phyloP scores from a whole-genome alignment of 192 early-diverging fungal species.

The Coemansia sp. region DNA sequence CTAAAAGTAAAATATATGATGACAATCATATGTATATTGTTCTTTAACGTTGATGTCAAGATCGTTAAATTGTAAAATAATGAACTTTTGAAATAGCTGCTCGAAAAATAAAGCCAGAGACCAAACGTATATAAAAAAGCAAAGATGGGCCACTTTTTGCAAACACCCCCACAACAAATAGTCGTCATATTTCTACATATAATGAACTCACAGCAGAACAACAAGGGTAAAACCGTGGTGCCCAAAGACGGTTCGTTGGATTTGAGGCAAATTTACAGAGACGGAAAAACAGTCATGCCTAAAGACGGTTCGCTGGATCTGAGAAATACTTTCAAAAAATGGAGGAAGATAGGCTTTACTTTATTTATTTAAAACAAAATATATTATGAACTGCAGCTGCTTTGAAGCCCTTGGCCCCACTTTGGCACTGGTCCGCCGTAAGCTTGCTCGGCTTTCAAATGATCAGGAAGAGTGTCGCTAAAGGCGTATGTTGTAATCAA shows the following conservation, averaged over 20 bases:
- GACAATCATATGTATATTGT: too few species aligned
- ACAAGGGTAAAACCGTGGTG: not conserved
- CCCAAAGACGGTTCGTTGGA: not conserved
- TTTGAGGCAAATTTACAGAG: not conserved
- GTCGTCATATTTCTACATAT: too few species aligned
- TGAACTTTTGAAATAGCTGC: too few species aligned
- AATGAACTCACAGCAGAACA: not conserved
- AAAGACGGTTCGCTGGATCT: not conserved
- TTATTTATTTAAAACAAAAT: not conserved
- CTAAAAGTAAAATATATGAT: too few species aligned
- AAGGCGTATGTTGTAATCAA: constrained; percentile 58
- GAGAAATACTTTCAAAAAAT: not conserved
- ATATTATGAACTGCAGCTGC: constrained; percentile 70
- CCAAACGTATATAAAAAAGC: too few species aligned
- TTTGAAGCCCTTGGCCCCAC: constrained; percentile 67
- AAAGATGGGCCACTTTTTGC: too few species aligned
- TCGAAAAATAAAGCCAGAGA: too few species aligned
- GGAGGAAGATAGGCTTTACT: not conserved
- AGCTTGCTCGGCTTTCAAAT: constrained; percentile 32
- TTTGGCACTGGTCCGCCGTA: constrained; percentile 58
- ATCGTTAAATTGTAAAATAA: too few species aligned
- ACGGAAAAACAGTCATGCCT: not conserved
- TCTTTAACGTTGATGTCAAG: too few species aligned
- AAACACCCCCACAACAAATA: too few species aligned
- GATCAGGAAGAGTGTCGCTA: constrained; percentile 35